These are phyloP conservation scores for Eucalyptus caleyi DNA, from an alignment of 345 rosid species.

Conservation along the genomic window DNA sequence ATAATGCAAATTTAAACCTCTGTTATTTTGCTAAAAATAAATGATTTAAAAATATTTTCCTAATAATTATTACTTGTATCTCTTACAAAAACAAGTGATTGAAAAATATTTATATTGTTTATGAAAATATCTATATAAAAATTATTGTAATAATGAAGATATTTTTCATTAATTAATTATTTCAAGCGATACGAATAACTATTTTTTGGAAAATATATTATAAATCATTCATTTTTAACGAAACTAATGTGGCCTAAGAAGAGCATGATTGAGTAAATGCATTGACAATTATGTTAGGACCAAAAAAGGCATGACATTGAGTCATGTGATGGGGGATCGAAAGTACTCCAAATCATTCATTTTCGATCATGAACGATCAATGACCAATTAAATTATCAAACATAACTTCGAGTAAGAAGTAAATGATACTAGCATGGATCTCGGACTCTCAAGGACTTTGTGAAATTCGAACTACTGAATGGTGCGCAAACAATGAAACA, in stretches of 20 bases:
- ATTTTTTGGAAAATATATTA: too few species aligned
- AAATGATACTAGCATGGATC: background rate
- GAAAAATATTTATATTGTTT: too few species aligned
- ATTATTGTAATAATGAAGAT: too few species aligned
- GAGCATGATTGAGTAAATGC: too few species aligned
- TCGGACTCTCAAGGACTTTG: background rate
- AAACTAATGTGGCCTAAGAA: accelerated
- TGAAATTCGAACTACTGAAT: background rate
- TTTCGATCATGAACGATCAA: background rate
- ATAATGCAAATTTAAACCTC: too few species aligned
- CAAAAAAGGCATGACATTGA: accelerated
- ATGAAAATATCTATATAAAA: accelerated
- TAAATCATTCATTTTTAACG: accelerated
- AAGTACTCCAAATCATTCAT: too few species aligned
- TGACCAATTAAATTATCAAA: background rate
- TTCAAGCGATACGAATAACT: accelerated
- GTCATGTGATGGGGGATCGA: background rate
- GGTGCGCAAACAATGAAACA: accelerated
- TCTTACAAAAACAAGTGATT: too few species aligned
- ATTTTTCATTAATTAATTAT: too few species aligned
- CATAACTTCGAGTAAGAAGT: background rate
- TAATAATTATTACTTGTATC: too few species aligned
- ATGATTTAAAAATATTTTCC: too few species aligned
- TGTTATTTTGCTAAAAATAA: accelerated
- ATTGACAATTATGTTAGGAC: background rate